Evolutionary conservation across 257 asterid species (phyloP).

Genomic region (Solanum chiquidenum): DNA sequence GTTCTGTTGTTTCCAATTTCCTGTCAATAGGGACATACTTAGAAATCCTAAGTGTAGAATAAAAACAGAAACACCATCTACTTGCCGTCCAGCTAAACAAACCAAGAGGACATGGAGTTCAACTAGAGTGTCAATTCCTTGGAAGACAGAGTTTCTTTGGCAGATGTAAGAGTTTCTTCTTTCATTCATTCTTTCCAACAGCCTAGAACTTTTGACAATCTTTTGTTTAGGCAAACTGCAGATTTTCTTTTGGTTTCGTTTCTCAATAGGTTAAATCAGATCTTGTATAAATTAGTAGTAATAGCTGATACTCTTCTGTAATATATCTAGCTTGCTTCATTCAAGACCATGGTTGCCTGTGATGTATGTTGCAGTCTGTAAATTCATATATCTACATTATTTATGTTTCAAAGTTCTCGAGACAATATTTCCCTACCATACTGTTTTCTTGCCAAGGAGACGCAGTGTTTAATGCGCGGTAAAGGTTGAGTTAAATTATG

Average conservation of each 20-base stretch:
- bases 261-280: not conserved
- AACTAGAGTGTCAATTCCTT: not conserved
- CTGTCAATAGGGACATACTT: not conserved
- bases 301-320: not conserved
- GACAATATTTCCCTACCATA: not conserved
- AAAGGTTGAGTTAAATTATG: not conserved
- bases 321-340: not conserved
- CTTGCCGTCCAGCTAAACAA: not conserved
- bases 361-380: not conserved
- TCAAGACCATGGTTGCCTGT: not conserved
- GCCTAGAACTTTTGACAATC: not conserved
- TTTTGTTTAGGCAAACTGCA: not conserved
- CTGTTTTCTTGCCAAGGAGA: not conserved
- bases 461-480: not conserved
- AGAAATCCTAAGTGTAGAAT: not conserved
- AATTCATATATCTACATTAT: not conserved
- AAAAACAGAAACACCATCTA: not conserved
- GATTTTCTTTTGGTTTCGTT: not conserved
- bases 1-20: not conserved
- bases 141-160: not conserved
- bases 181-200: not conserved
- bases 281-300: not conserved
- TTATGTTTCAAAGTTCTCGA: not conserved
- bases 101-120: not conserved
- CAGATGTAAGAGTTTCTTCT: not conserved